Conservation (phyloP, 208 protist species). For the Histomonas meleagridis region DNA sequence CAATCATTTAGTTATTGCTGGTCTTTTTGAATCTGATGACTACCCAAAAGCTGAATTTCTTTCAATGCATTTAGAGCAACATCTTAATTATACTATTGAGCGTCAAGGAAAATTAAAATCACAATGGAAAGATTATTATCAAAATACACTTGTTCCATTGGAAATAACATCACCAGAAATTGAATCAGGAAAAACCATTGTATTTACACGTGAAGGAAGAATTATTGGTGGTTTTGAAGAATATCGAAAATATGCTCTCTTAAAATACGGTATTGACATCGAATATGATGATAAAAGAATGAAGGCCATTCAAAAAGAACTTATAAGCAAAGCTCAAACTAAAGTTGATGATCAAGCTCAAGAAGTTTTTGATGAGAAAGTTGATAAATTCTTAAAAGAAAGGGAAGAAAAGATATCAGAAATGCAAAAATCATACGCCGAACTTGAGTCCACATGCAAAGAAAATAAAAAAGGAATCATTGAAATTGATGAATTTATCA, state of each 20-base stretch:
- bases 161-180: constrained; percentile 13
- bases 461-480: background rate
- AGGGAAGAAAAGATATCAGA: background rate
- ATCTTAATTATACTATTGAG: background rate
- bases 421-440: background rate
- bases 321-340: background rate
- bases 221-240: background rate
- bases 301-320: background rate
- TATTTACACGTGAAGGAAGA: background rate
- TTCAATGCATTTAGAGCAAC: background rate
- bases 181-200: background rate
- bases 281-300: background rate
- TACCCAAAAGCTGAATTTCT: background rate
- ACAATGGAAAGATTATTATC: background rate
- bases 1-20: background rate
- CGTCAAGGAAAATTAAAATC: background rate
- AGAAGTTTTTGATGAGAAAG: background rate
- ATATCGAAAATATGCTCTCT: background rate
- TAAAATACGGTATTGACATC: background rate
- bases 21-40: background rate
- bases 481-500: background rate
- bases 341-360: background rate
- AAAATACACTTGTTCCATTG: background rate
- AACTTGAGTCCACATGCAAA: background rate
- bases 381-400: background rate